Evolutionary conservation across 306 rosid genomes (phyloP).

Genomic region (Rubus parviflorus): DNA sequence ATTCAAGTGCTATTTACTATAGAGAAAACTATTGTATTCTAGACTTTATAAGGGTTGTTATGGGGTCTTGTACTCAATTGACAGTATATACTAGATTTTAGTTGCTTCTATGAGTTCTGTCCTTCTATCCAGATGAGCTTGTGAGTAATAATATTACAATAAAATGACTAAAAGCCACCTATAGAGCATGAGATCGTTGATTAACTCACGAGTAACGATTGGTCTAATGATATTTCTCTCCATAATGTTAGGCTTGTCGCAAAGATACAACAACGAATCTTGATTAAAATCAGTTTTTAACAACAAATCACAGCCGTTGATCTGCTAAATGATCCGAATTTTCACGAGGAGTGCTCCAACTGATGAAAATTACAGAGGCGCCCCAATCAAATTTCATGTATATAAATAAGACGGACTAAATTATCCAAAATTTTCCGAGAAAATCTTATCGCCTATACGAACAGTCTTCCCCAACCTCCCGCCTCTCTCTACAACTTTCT

Average conservation of each 20-base stretch:
- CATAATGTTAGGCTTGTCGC: too few relatives aligned
- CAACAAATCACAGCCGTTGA: too few relatives aligned
- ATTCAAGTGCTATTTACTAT: background rate
- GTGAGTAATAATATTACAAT: too few relatives aligned
- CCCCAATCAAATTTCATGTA: background rate
- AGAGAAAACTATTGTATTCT: background rate
- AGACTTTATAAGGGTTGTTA: background rate
- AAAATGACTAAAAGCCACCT: too few relatives aligned
- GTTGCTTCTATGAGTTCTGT: too few relatives aligned
- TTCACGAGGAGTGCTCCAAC: background rate
- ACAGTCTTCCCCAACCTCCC: slow-evolving; percentile 1
- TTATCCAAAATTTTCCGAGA: slow-evolving; percentile 5
- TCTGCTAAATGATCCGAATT: too few relatives aligned
- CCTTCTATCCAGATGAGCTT: too few relatives aligned
- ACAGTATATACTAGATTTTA: background rate
- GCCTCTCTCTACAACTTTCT: slow-evolving; percentile 22
- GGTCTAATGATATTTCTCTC: too few relatives aligned
- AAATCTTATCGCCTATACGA: slow-evolving; percentile 39
- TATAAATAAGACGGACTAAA: background rate
- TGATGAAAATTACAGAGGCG: background rate
- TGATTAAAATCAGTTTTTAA: too few relatives aligned
- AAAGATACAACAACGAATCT: too few relatives aligned
- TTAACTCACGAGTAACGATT: too few relatives aligned
- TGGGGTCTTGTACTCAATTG: background rate
- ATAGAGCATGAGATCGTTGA: too few relatives aligned